Base-by-base conservation (phyloP, 441 rosid species). In the Eutrema salsugineum region DNA sequence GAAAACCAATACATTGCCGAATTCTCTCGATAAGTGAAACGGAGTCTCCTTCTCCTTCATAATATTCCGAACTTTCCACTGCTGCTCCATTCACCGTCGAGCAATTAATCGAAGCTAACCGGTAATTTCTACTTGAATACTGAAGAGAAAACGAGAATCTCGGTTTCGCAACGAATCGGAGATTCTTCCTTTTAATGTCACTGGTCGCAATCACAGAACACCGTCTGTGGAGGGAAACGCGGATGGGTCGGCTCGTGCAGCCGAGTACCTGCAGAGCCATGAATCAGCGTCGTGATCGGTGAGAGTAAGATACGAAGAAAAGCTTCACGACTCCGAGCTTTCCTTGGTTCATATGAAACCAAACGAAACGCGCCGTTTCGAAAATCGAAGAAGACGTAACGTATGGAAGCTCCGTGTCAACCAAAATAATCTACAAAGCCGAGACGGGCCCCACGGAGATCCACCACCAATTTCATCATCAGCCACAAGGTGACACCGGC, bases 11-110 rank as follows among this genome's bases (percentile, higher is more conserved):
- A 79, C 84, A 87, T 63, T 79, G 78, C 49, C 83, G 66, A 58
- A 88, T 75, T 73, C 80, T 84, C 77, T 75, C 84, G 9, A 75
- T 67, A 17, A 81, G 46, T 61, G 87, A 91, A 22, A 48, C 73
- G 32, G 76, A 74, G 15, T 63, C 81, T 22, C 65, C 82, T 68
- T 60, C 83, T 65, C 60, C 77, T 59, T 73, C 79, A 15, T 67
- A 70, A 49, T 77, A 70, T 15, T 84, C 81, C 16, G 59, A 48
- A 42, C 60, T 77, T 62, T 79, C 80, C 30, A 79, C 78, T n/a
- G 85, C 76, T 62, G 85, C 83, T 75, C 94, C 98, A 38, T 90
- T 92, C 17, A 87, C 70, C 14, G 87, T 79, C 24, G 88, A 83
- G 68, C 87, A 86, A 4, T 75, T 82, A 32, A 77, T 54, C 62